These are phyloP conservation scores for Sicyos baderoa DNA, from an alignment of 306 rosid species.

Conservation along the genomic window DNA sequence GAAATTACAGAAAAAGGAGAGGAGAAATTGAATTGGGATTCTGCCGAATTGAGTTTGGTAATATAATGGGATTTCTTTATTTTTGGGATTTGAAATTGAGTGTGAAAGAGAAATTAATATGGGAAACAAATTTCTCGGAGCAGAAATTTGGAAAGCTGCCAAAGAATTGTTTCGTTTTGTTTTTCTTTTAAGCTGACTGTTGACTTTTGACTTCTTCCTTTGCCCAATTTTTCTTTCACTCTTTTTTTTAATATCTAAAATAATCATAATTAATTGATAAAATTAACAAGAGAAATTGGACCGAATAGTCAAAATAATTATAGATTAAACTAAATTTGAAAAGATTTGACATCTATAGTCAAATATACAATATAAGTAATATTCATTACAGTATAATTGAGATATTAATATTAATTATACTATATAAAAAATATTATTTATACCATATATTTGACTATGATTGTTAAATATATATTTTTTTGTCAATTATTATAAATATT, in stretches of 20 bases:
- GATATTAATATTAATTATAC: no score
- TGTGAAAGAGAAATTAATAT: slow-evolving; percentile 14
- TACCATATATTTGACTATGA: no score
- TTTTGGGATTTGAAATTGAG: background rate
- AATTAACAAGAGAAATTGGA: no score
- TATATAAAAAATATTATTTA: no score
- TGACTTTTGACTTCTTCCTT: slow-evolving; percentile 27
- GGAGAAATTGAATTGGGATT: background rate
- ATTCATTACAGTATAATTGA: no score
- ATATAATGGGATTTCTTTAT: background rate
- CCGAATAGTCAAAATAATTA: no score
- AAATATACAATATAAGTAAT: no score
- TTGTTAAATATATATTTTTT: no score
- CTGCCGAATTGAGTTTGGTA: background rate
- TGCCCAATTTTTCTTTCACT: background rate
- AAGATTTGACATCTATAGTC: no score
- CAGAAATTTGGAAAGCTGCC: background rate
- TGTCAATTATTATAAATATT: no score
- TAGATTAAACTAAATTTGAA: no score
- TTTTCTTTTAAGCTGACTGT: slow-evolving; percentile 27
- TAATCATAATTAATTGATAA: background rate
- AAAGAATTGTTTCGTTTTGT: background rate
- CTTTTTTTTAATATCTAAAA: background rate
- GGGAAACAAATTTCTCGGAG: background rate
- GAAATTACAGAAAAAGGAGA: background rate